Evolutionary conservation across 2,329 filamentous ascomycete genomes (phyloP), one percentile per base, ranked within the genome.

Genomic region (Xylaria sp.): DNA sequence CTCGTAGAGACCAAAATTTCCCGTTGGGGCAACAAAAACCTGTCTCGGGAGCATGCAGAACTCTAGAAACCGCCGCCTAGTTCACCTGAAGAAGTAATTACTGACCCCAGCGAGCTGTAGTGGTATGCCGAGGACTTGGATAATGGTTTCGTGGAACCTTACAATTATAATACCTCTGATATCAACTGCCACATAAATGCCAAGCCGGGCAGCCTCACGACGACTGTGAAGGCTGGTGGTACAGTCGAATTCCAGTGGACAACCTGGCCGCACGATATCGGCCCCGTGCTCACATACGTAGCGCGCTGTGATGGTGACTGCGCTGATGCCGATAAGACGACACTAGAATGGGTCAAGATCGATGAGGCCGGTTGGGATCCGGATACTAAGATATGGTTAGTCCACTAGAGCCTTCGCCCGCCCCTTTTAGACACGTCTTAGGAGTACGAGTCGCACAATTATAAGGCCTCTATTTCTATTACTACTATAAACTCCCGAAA

Each of bases 131-230:
- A 77, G 70, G 69, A 78, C 69, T 72, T 73, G 48, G 78, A 78
- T 66, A 80, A 81, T 70, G 82, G 83, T 57, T 82, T 82, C 69
- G 81, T 84, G 3, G 80, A 69, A 8, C 75, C 75, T 0, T 53
- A 75, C 59, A 71, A 74, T 51, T 78, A 78, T 58, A 72, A 73
- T n/a, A 76, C 73, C 21, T 62, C 70, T 25, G 78, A 79, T 64
- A 82, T 81, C 68, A 78, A 75, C 73, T 81, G 80, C 72, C 78
- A 80, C 73, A 79, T 70, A 35, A 77, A 75, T 32, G 75, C 79
- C 29, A 74, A 69, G 1, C 68, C 75, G 9, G 79, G 75, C 2
- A 69, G 71, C 57, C 65, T 72, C 10, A 73, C 75, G n/a, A 27
- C 51, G 4, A 72, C 29, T 25, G 61, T 71, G 1, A 65, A 69